phyloP scores from a whole-genome alignment of 1,284 basidiomycete genomes.

The Porogramme epimiltina region DNA sequence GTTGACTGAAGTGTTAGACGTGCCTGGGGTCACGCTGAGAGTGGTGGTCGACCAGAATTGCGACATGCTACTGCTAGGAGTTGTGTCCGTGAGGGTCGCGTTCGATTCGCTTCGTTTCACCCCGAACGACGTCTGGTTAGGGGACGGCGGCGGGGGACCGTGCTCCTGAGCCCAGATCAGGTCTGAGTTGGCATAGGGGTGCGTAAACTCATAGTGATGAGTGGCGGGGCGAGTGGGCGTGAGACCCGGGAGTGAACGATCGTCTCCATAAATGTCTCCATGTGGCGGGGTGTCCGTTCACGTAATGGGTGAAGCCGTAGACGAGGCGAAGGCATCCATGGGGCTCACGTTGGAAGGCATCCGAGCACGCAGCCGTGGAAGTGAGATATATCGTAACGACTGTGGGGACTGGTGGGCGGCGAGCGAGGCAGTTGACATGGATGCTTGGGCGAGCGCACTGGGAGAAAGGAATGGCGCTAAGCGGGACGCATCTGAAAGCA shows the following conservation, averaged over 20 bases:
- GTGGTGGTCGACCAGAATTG: conserved; percentile 42
- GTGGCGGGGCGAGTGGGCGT: conserved; percentile 25
- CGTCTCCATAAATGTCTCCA: conserved; percentile 22
- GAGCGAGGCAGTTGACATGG: conserved; percentile 55
- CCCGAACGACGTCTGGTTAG: conserved; percentile 22
- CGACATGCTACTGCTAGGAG: conserved; percentile 37
- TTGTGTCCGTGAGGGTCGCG: conserved; percentile 55
- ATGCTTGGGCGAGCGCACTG: conserved; percentile 57
- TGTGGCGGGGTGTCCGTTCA: conserved; percentile 27
- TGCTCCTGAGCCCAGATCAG: conserved; percentile 37
- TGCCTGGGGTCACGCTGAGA: conserved; percentile 46
- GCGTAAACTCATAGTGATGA: conserved; percentile 34
- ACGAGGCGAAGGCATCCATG: conserved; percentile 16
- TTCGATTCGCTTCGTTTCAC: conserved; percentile 48
- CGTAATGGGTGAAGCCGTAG: conserved; percentile 29
- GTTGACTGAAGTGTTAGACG: conserved; percentile 46
- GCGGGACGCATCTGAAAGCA: neutral
- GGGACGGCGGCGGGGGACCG: conserved; percentile 39
- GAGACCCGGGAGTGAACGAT: conserved; percentile 22
- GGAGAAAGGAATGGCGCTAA: neutral
- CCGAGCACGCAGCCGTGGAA: conserved; percentile 35
- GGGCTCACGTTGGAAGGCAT: conserved; percentile 31
- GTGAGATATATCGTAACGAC: conserved; percentile 37
- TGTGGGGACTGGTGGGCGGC: conserved; percentile 35
- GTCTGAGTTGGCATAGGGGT: conserved; percentile 81